A percentile compares a stretch with the other conserved stretches of the same genome.
Conservation (phyloP, 805 yeast genomes). For the Ogataea chonburiensis region DNA sequence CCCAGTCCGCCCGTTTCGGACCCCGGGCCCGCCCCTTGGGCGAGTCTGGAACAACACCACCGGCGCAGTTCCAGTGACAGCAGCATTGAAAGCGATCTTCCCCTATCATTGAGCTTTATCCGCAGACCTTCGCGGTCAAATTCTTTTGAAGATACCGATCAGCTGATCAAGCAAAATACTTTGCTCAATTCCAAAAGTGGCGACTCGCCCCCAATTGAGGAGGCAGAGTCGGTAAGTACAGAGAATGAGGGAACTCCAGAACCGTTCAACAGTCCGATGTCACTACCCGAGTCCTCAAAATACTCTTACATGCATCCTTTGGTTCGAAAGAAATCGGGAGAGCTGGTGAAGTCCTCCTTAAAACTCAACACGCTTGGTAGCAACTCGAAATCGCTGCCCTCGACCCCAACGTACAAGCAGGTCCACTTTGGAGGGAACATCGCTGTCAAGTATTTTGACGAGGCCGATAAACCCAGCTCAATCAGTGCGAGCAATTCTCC, state of each 20-base stretch:
- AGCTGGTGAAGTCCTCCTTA: slow-evolving; percentile 72
- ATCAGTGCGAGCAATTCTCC: slow-evolving; percentile 72
- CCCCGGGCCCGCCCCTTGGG: neutral
- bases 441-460: slow-evolving; percentile 71
- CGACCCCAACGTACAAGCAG: slow-evolving; percentile 61
- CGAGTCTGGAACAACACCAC: slow-evolving; percentile 1
- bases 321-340: slow-evolving; percentile 87
- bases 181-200: slow-evolving; percentile 24
- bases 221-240: neutral
- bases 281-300: slow-evolving; percentile 11
- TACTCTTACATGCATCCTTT: slow-evolving; percentile 36
- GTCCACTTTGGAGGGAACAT: slow-evolving; percentile 83
- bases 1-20: neutral
- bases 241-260: slow-evolving; percentile 8
- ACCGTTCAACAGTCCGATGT: slow-evolving; percentile 9
- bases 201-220: neutral
- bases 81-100: slow-evolving; percentile 25
- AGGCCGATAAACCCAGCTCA: slow-evolving; percentile 72
- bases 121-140: slow-evolving; percentile 33
- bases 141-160: slow-evolving; percentile 24
- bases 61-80: slow-evolving; percentile 20
- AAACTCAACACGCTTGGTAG: slow-evolving; percentile 39
- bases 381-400: slow-evolving; percentile 43
- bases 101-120: slow-evolving; percentile 34
- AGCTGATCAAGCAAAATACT: slow-evolving; percentile 34